Conservation (phyloP, 305 asterid genomes). For the Solanum hybrid region DNA sequence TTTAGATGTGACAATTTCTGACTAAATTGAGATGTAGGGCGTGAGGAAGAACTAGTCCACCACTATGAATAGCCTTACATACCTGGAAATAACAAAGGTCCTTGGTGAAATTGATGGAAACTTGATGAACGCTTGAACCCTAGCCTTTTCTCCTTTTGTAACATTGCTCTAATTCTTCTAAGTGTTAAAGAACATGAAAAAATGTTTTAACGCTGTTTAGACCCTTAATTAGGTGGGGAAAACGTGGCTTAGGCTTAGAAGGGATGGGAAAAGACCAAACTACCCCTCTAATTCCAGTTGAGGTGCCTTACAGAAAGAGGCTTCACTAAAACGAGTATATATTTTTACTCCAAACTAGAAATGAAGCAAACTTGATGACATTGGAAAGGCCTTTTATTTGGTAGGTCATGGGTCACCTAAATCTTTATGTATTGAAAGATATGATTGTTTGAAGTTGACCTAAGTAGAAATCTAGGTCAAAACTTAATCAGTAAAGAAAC, state of each 20-base stretch:
- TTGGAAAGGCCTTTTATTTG: background rate
- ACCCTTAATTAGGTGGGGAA: background rate
- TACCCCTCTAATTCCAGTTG: background rate
- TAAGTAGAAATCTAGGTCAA: background rate
- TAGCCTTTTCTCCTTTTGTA: background rate
- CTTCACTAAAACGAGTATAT: background rate
- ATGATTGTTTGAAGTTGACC: background rate
- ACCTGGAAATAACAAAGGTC: background rate
- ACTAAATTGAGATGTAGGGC: background rate
- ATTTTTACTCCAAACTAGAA: background rate
- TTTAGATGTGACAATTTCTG: background rate
- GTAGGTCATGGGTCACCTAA: background rate
- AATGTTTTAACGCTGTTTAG: background rate
- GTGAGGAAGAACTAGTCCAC: background rate
- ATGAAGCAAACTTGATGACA: background rate
- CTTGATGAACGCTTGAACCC: background rate
- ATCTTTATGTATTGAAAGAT: background rate
- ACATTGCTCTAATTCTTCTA: background rate
- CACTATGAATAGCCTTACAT: background rate
- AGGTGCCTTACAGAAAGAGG: background rate
- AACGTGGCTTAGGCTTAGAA: background rate
- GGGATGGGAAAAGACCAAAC: background rate
- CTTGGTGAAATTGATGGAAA: background rate
- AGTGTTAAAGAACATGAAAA: background rate
- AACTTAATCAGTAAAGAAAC: background rate